phyloP scores from a whole-genome alignment of 352 stramenopile genomes.

The Globisporangium megalacanthum region DNA sequence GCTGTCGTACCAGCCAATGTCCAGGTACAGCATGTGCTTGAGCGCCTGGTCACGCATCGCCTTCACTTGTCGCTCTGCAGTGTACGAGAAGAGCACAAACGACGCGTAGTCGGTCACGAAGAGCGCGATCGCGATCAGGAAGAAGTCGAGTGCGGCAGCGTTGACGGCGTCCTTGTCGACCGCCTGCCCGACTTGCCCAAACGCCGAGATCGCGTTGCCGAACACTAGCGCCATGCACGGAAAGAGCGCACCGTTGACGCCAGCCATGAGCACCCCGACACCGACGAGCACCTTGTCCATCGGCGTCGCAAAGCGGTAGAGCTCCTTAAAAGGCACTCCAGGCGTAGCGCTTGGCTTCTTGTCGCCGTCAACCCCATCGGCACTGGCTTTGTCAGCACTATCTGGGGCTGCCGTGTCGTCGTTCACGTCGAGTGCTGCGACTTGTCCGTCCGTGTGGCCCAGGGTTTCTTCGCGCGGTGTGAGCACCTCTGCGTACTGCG shows the following conservation, averaged over 20 bases:
- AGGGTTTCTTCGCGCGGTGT: background rate
- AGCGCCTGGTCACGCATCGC: slow-evolving; percentile 14
- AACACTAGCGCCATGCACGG: slow-evolving; percentile 14
- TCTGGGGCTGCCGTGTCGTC: background rate
- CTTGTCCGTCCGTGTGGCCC: background rate
- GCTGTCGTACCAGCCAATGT: slow-evolving; percentile 23
- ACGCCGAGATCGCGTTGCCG: slow-evolving; percentile 15
- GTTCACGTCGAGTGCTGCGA: background rate
- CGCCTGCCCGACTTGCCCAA: slow-evolving; percentile 1
- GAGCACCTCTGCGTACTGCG: background rate
- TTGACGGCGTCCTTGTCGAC: slow-evolving; percentile 15
- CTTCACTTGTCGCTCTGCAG: slow-evolving; percentile 22
- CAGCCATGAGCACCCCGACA: background rate
- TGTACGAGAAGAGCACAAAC: slow-evolving; percentile 16
- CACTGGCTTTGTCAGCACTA: background rate
- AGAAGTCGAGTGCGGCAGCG: slow-evolving; percentile 11
- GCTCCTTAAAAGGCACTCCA: slow-evolving; percentile 6
- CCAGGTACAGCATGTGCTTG: slow-evolving; percentile 23
- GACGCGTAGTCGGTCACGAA: slow-evolving; percentile 16
- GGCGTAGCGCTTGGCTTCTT: background rate
- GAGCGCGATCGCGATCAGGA: slow-evolving; percentile 15
- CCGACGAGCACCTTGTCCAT: background rate
- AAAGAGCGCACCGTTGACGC: background rate
- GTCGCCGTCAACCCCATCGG: background rate
- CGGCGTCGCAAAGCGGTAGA: background rate